Evolutionary conservation across 495 filamentous ascomycete species (phyloP), one percentile per base, ranked within the genome.

Genomic region (Clohesyomyces aquaticus): DNA sequence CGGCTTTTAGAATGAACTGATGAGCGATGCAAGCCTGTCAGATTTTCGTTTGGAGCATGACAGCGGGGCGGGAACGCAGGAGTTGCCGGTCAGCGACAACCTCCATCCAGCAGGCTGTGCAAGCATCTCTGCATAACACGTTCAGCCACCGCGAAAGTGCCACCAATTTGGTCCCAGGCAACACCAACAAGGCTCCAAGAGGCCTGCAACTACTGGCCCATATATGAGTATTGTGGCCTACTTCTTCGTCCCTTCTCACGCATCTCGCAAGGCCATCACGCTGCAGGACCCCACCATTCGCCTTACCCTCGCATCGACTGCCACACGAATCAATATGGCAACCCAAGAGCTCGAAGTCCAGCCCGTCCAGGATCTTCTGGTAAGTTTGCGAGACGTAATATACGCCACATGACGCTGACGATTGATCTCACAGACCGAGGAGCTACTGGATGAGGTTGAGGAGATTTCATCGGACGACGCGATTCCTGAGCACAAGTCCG

Each of bases 321-420:
- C 42, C n/a, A 55, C 41, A 54, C 43, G 22, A n/a, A n/a, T n/a
- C n/a, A n/a, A n/a, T n/a, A 67, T 67, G 65, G 51, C 65, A 3
- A 2, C 58, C n/a, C 42, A 4, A 18, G 52, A 67, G 22, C 10
- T 58, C 51, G 43, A 63, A 11, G 14, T 12, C 23, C 65, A 67
- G 59, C 59, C 65, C 11, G 29, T 27, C 51, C 27, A 57, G 51
- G 58, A 55, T 41, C 19, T 21, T 1, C 12, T 35, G 0, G 65
- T 63, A 35, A 55, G 63, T 66, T 10, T n/a, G 21, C 19, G 23
- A 42, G 11, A 21, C 41, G 41, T 51, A 51, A 56, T 28, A 11
- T 19, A 56, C 27, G 50, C 63, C 63, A 61, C 57, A 54, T 23
- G 55, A 16, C 23, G 65, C 65, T 63, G 29, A 62, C 52, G 58